A percentile compares a stretch with the other conserved stretches of the same genome.
phyloP scores from a whole-genome alignment of 225 moss, liverwort and hornwort genomes.

The Antitrichia curtipendula region DNA sequence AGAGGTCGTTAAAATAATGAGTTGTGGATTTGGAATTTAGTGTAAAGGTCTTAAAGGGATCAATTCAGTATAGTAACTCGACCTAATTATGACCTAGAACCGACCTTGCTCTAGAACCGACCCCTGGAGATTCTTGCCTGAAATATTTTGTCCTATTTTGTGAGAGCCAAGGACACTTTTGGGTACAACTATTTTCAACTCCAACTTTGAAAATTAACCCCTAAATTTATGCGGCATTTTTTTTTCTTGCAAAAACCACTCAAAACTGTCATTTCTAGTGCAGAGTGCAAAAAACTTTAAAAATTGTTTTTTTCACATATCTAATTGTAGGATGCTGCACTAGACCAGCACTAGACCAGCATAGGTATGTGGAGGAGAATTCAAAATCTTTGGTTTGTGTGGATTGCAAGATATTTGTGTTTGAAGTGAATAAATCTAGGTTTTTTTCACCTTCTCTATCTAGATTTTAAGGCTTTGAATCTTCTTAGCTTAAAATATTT shows the following conservation, averaged over 20 bases:
- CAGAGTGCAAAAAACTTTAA: accelerated
- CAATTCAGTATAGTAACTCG: neutral
- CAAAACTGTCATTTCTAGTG: neutral
- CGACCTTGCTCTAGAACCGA: neutral
- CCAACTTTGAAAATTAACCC: neutral
- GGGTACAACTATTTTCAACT: neutral
- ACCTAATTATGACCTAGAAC: too few species aligned
- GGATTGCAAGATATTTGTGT: neutral
- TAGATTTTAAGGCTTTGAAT: neutral
- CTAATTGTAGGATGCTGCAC: neutral
- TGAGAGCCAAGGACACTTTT: too few species aligned
- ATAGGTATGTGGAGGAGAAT: neutral
- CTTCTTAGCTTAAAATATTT: neutral
- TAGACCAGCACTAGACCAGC: too few species aligned
- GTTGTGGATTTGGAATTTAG: neutral
- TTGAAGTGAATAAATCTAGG: too few species aligned
- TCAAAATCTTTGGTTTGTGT: accelerated
- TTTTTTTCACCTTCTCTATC: accelerated
- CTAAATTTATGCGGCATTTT: neutral
- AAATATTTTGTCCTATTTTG: neutral
- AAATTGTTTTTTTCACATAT: neutral
- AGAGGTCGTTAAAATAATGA: neutral
- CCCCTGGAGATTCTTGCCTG: neutral
- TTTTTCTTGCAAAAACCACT: neutral
- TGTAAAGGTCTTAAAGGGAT: neutral